phyloP scores from a whole-genome alignment of 345 rosid genomes.

The Nasturtium officinale region DNA sequence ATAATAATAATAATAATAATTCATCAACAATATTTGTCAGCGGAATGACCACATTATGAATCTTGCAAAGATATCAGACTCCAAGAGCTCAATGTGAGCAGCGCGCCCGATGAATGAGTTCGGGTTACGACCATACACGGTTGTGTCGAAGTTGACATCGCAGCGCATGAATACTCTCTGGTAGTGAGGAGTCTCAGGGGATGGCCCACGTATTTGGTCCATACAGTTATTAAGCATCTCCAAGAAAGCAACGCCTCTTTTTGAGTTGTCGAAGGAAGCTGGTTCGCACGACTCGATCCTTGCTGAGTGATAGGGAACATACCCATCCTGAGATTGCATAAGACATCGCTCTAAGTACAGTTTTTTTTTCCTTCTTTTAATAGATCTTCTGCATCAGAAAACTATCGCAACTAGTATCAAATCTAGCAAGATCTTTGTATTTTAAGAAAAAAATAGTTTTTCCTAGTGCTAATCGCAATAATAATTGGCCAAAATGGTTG shows the following conservation, averaged over 20 bases:
- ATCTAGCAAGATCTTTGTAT: not conserved
- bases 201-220: slow-evolving; percentile 88
- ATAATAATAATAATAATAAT: too few species aligned
- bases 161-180: slow-evolving; percentile 90
- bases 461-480: not conserved
- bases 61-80: slow-evolving; percentile 80
- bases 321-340: slow-evolving; percentile 71
- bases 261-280: slow-evolving; percentile 78
- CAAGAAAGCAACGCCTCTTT: slow-evolving; percentile 71
- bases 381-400: not conserved
- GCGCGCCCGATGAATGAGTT: slow-evolving; percentile 90
- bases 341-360: slow-evolving; percentile 4
- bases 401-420: slow-evolving; percentile 1
- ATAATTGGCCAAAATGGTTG: not conserved
- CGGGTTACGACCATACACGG: slow-evolving; percentile 77
- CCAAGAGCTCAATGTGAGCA: slow-evolving; percentile 96
- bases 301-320: slow-evolving; percentile 97
- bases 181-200: slow-evolving; percentile 38
- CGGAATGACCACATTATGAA: slow-evolving; percentile 96
- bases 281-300: slow-evolving; percentile 83
- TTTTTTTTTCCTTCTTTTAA: too few species aligned
- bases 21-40: slow-evolving; percentile 31
- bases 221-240: slow-evolving; percentile 92
- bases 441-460: not conserved
- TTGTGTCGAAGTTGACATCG: slow-evolving; percentile 85